phyloP scores from a whole-genome alignment of 2,329 filamentous ascomycete genomes.

The Aspergillus sclerotialis region DNA sequence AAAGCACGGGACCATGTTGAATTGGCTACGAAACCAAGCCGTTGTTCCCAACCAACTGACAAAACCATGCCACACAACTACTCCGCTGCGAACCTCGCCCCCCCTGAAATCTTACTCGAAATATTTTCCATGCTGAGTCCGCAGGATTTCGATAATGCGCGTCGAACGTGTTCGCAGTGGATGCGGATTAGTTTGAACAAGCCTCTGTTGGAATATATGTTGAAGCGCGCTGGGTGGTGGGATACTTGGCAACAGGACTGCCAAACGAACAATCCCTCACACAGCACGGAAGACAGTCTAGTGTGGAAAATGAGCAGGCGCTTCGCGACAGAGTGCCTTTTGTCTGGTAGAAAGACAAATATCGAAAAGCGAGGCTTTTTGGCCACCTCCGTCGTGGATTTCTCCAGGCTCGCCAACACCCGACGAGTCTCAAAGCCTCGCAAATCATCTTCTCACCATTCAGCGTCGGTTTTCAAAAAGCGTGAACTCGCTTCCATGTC shows the following conservation, averaged over 20 bases:
- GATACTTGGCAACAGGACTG: constrained; percentile 30
- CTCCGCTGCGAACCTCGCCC: constrained; percentile 31
- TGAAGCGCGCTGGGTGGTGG: constrained; percentile 52
- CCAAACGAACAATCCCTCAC: constrained; percentile 18
- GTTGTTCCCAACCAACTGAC: no score
- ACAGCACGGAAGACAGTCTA: constrained; percentile 31
- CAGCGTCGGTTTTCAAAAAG: constrained; percentile 13
- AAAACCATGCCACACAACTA: no score
- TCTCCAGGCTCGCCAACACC: constrained; percentile 16
- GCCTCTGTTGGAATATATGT: constrained; percentile 45
- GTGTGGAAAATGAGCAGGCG: constrained; percentile 38
- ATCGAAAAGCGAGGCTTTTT: constrained; percentile 29
- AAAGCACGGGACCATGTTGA: no score
- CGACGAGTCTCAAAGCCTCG: constrained; percentile 8
- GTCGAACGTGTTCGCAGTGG: constrained; percentile 55
- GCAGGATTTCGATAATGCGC: constrained; percentile 52
- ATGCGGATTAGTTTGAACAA: constrained; percentile 51
- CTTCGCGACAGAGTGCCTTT: constrained; percentile 45
- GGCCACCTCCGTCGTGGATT: constrained; percentile 27
- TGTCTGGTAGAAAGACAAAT: constrained; percentile 29
- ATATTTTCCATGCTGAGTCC: constrained; percentile 42
- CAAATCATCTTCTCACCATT: constrained; percentile 2
- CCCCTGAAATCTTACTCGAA: constrained; percentile 44
- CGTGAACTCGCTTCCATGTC: no score
- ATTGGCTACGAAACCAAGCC: no score